Conservation (phyloP, 2,329 filamentous ascomycete species). For the Claviceps sp. region DNA sequence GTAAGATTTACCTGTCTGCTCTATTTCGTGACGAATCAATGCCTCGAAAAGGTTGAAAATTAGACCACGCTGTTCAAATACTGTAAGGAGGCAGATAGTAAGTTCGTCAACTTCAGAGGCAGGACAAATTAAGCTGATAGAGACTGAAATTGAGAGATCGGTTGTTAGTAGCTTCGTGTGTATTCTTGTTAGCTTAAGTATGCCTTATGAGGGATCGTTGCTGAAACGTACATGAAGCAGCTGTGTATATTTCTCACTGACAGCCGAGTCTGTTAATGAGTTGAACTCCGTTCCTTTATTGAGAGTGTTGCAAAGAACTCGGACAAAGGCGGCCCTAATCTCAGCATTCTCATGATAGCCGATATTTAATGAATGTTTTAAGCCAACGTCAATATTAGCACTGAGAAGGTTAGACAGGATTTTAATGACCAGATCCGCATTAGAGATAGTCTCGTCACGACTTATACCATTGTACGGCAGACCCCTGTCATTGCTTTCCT, state of each 20-base stretch:
- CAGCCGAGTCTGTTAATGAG: conserved; percentile 51
- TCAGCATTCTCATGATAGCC: conserved; percentile 59
- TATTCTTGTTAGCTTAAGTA: neutral
- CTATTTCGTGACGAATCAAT: conserved; percentile 54
- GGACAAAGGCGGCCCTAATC: conserved; percentile 56
- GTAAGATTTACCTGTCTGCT: conserved; percentile 40
- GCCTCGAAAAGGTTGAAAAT: conserved; percentile 52
- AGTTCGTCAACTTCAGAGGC: conserved; percentile 57
- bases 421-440: conserved; percentile 50
- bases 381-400: conserved; percentile 57
- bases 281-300: conserved; percentile 61
- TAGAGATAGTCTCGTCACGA: conserved; percentile 41
- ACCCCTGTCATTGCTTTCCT: conserved; percentile 23
- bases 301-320: conserved; percentile 56
- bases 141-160: conserved; percentile 48
- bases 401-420: conserved; percentile 57
- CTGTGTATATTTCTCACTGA: conserved; percentile 56
- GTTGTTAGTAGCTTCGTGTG: conserved; percentile 41
- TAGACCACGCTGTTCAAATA: conserved; percentile 54
- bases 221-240: conserved; percentile 34
- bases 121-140: conserved; percentile 53
- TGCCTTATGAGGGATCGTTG: neutral
- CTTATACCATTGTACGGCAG: conserved; percentile 19
- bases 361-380: conserved; percentile 57
- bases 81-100: conserved; percentile 51